Evolutionary conservation across 768 basidiomycete genomes (phyloP).

Genomic region (Amanita polypyramis): DNA sequence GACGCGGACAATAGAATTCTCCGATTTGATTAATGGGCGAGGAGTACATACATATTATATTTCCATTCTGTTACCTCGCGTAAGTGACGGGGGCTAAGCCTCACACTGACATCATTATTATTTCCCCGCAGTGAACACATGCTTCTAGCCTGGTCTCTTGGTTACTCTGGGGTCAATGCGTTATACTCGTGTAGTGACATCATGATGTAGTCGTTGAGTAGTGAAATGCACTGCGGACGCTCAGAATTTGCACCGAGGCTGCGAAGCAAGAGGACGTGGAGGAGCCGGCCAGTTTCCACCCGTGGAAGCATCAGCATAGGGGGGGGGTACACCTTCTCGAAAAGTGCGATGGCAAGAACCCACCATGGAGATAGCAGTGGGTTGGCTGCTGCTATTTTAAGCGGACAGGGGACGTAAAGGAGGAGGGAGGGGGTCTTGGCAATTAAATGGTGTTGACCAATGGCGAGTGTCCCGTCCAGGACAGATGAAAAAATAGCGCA

Average conservation of each 20-base stretch:
- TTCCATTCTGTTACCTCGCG: background rate
- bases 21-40: background rate
- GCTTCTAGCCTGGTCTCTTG: background rate
- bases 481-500: too few species aligned
- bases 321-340: background rate
- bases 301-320: background rate
- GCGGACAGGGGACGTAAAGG: background rate
- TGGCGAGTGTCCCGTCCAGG: too few species aligned
- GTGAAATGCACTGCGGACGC: background rate
- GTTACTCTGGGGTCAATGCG: background rate
- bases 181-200: background rate
- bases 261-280: background rate
- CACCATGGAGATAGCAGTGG: background rate
- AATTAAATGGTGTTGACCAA: background rate
- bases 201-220: background rate
- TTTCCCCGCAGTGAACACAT: background rate
- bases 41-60: too few species aligned
- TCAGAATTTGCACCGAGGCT: background rate
- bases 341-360: background rate
- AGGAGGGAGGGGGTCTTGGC: background rate
- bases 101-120: background rate
- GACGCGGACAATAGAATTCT: background rate
- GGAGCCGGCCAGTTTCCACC: background rate
- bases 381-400: conserved; percentile 1
- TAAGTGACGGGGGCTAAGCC: background rate